Conservation (phyloP, 306 rosid genomes). For the Alnus rubra region DNA sequence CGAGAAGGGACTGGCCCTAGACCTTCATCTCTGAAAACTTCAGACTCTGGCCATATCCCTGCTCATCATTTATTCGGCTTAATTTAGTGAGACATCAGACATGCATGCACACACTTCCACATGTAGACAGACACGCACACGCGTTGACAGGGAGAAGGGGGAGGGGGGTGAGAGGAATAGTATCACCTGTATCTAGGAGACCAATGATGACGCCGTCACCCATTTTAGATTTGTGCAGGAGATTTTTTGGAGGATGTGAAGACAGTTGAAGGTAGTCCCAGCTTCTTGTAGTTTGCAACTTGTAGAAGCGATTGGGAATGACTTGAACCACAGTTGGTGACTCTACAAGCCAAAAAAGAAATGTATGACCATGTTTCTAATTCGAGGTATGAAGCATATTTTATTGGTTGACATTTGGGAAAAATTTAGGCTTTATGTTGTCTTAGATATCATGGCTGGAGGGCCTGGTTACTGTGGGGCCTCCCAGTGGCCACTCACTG, state of each 20-base stretch:
- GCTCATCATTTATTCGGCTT: slow-evolving; percentile 4
- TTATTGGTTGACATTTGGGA: background rate
- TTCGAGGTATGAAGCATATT: background rate
- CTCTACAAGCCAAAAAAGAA: slow-evolving; percentile 29
- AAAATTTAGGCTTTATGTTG: background rate
- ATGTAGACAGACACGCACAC: background rate
- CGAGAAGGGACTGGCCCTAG: slow-evolving; percentile 45
- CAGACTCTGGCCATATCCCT: slow-evolving; percentile 66
- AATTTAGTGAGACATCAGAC: slow-evolving; percentile 5
- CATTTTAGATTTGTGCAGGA: slow-evolving; percentile 30
- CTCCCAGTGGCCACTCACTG: no score
- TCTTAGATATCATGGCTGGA: background rate
- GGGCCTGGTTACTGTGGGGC: no score
- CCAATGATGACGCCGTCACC: slow-evolving; percentile 48
- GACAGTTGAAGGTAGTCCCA: slow-evolving; percentile 57
- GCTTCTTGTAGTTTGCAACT: slow-evolving; percentile 56
- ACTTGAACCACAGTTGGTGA: slow-evolving; percentile 46
- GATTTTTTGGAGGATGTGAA: slow-evolving; percentile 24
- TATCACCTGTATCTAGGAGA: slow-evolving; percentile 48
- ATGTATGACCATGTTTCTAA: background rate
- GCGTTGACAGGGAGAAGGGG: background rate
- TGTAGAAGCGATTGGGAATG: slow-evolving; percentile 43
- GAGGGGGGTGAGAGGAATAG: background rate
- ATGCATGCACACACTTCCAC: background rate
- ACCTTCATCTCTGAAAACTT: slow-evolving; percentile 43